phyloP scores from a whole-genome alignment of 2,329 filamentous ascomycete species.

The Sporothrix mexicana region DNA sequence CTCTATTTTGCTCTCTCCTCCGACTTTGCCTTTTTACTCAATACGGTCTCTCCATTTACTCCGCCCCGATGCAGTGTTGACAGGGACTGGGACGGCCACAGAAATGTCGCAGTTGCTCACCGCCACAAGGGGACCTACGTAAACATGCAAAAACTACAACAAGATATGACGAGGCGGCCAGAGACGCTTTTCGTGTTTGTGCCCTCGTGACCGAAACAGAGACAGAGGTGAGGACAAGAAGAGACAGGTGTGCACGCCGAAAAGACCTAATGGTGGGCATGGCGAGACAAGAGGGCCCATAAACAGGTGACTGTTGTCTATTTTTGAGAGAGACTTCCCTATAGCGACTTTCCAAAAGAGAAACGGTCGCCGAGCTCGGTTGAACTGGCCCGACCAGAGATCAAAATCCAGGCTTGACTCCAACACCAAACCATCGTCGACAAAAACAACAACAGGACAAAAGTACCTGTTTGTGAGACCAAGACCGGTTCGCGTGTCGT shows the following conservation, averaged over 20 bases:
- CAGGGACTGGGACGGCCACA: background rate
- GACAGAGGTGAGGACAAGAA: background rate
- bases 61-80: background rate
- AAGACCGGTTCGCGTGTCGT: too few species aligned
- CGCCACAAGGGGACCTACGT: background rate
- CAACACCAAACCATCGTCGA: background rate
- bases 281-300: background rate
- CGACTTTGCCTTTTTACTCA: background rate
- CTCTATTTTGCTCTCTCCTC: slow-evolving; percentile 12
- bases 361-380: slow-evolving; percentile 16
- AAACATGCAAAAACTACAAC: background rate
- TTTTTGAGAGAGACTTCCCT: background rate
- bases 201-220: background rate
- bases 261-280: background rate
- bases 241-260: slow-evolving; percentile 13
- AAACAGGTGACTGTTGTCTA: background rate
- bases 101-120: background rate
- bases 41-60: background rate
- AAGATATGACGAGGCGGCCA: background rate
- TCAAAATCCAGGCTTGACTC: background rate
- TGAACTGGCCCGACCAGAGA: background rate
- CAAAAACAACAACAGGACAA: background rate
- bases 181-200: background rate
- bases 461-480: background rate
- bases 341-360: background rate